Evolutionary conservation across 2,329 filamentous ascomycete species (phyloP), one percentile per base, ranked within the genome.

Genomic region (Zymoseptoria brevis): DNA sequence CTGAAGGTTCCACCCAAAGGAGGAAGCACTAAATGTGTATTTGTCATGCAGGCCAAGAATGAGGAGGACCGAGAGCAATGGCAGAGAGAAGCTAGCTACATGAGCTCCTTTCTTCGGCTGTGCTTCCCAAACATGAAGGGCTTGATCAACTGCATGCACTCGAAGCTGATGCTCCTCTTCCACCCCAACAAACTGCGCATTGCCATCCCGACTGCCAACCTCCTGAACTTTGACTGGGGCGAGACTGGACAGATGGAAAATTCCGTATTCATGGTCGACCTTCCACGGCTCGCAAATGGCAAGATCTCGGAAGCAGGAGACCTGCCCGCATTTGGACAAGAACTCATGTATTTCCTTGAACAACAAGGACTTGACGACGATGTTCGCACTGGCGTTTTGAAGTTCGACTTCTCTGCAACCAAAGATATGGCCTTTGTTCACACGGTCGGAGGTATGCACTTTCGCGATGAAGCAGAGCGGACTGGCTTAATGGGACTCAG

Each of bases 101-200:
- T 66, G 59, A 55, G 72, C 66, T 69, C 64, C 30, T 72, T 70
- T 8, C 79, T 95, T 57, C 83, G 83, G 19, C 66, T 86, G 57
- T 91, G 89, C 71, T 96, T 97, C 69, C 93, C 93, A 16, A 81
- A 82, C 1, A 93, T 96, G 89, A 79, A 84, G 49, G 83, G 84
- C 1, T 78, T 83, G 53, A 75, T 84, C 5, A 87, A 86, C 22
- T 86, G 81, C 67, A 96, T 97, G 91, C 94, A 97, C 74, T 96
- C 90, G 54, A 97, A 99, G 71, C 79, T 97, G 50, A 92, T 96
- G 81, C 75, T 97, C 1, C 80, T 97, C n/a, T 93, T 91, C 67
- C 89, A 90, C 66, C 76, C 82, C 0, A 75, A 76, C 1, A 86
- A 91, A 71, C 74, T 96, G 16, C 84, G 94, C 6, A 80, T 99